phyloP scores from a whole-genome alignment of 192 early-diverging fungal species.

The Coemansia sp. region DNA sequence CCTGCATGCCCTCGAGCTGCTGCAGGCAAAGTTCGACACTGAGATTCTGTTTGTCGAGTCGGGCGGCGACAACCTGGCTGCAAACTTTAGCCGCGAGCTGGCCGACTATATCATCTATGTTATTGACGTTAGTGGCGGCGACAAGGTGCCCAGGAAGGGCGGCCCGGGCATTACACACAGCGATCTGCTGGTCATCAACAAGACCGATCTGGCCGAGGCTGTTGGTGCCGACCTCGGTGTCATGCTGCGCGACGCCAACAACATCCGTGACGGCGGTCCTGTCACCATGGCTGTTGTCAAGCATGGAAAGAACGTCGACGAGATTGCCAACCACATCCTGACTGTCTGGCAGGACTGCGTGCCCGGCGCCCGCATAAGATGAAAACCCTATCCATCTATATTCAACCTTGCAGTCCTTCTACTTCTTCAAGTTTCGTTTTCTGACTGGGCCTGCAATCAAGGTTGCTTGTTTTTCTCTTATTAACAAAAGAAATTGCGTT shows the following conservation, averaged over 20 bases:
- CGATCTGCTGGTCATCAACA: constrained; percentile 94
- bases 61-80: constrained; percentile 92
- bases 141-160: constrained; percentile 96
- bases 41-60: constrained; percentile 88
- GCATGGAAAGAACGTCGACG: constrained; percentile 80
- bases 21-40: constrained; percentile 82
- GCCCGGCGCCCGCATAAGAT: constrained; percentile 45
- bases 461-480: no score
- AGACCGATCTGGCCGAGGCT: constrained; percentile 88
- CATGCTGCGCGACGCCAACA: constrained; percentile 85
- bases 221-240: constrained; percentile 91
- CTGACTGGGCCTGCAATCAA: no score
- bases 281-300: constrained; percentile 92
- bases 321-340: constrained; percentile 76
- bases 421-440: no score
- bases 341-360: constrained; percentile 51
- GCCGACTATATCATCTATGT: constrained; percentile 97
- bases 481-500: no score
- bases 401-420: no score
- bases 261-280: constrained; percentile 86
- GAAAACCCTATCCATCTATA: not conserved
- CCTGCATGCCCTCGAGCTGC: constrained; percentile 79
- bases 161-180: constrained; percentile 97
- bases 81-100: constrained; percentile 72
- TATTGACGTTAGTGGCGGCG: constrained; percentile 96